These are phyloP conservation scores for Gilbertella persicaria DNA, from an alignment of 371 early-diverging fungal species.

Conservation along the genomic window DNA sequence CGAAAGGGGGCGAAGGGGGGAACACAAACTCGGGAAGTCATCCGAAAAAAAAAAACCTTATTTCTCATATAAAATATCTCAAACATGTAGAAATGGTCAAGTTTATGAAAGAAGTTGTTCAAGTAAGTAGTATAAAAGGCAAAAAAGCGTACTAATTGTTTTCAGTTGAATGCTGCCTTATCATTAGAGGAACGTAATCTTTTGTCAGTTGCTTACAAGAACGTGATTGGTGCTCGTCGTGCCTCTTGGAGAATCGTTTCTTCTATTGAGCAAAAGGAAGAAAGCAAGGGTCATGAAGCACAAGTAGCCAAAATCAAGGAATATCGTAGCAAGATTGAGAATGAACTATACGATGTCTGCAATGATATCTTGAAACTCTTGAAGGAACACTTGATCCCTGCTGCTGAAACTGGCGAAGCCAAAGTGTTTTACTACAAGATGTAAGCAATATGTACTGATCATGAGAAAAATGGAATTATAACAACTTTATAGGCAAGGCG, in stretches of 20 bases:
- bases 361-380: constrained; percentile 93
- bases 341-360: constrained; percentile 94
- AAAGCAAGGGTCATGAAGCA: constrained; percentile 83
- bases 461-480: constrained; percentile 2
- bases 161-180: constrained; percentile 65
- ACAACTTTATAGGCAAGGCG: constrained; percentile 84
- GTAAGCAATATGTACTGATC: no score
- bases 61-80: not conserved
- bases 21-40: no score
- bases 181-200: constrained; percentile 98
- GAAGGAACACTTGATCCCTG: constrained; percentile 84
- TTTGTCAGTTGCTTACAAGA: constrained; percentile 99
- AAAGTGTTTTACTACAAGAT: constrained; percentile 99
- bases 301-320: constrained; percentile 88
- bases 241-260: constrained; percentile 98
- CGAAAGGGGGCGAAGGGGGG: not conserved
- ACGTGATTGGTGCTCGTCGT: constrained; percentile 99
- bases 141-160: not conserved
- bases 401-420: constrained; percentile 89
- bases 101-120: constrained; percentile 87
- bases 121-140: constrained; percentile 25
- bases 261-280: constrained; percentile 98
- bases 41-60: not conserved
- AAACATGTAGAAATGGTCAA: constrained; percentile 86
- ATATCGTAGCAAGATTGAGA: constrained; percentile 91